Conservation (phyloP, 2,329 filamentous ascomycete species). For the Clarireedia sp. region DNA sequence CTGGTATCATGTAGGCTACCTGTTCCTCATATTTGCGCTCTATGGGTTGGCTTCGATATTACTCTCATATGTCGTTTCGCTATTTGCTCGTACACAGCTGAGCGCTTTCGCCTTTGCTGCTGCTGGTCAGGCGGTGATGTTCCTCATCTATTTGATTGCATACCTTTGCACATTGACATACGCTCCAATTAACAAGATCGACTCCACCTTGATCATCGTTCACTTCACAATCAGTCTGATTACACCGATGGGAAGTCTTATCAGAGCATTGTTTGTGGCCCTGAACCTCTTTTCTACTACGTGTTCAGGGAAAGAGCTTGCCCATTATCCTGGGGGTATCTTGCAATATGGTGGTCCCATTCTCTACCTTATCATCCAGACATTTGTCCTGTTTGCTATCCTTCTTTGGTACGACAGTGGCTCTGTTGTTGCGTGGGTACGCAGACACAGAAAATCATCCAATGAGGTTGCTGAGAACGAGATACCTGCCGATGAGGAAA, state of each 20-base stretch:
- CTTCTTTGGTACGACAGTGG: constrained; percentile 78
- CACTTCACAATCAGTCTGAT: constrained; percentile 69
- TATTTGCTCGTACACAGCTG: constrained; percentile 71
- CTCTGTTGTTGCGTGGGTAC: constrained; percentile 48
- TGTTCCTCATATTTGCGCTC: constrained; percentile 73
- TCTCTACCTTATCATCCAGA: constrained; percentile 71
- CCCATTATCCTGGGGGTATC: constrained; percentile 61
- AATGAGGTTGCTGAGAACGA: constrained; percentile 4
- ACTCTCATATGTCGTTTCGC: constrained; percentile 71
- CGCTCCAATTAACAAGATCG: constrained; percentile 59
- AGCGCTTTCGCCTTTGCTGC: constrained; percentile 79
- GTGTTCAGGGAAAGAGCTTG: constrained; percentile 57
- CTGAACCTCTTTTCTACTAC: constrained; percentile 79
- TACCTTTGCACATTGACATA: constrained; percentile 70
- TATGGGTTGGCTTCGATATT: constrained; percentile 74
- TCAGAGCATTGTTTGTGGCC: constrained; percentile 65
- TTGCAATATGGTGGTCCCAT: constrained; percentile 77
- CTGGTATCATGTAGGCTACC: constrained; percentile 73
- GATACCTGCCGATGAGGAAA: constrained; percentile 37
- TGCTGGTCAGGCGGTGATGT: constrained; percentile 64
- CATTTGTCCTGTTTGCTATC: constrained; percentile 59
- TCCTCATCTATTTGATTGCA: constrained; percentile 63
- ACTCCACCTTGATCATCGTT: constrained; percentile 56
- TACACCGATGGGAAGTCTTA: constrained; percentile 68
- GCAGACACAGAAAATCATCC: constrained; percentile 28